phyloP scores from a whole-genome alignment of 225 moss, liverwort and hornwort species.

The Asterella californica region DNA sequence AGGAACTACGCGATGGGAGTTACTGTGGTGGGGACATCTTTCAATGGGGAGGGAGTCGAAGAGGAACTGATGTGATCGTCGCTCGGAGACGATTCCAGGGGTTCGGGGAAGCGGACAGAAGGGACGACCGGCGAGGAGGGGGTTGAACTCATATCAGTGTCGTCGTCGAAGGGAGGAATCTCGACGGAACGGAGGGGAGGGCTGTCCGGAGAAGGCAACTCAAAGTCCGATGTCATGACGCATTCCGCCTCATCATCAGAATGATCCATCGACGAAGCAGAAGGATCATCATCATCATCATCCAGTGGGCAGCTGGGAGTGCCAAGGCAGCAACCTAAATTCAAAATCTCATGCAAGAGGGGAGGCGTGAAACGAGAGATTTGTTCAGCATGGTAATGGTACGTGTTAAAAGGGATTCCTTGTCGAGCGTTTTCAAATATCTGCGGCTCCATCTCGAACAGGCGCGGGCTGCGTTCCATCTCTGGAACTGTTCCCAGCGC shows the following conservation, averaged over 20 bases:
- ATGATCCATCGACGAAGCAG: neutral
- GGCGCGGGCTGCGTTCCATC: neutral
- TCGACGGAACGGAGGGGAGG: too few relatives aligned
- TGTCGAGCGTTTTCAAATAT: neutral
- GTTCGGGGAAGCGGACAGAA: too few relatives aligned
- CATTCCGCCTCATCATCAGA: neutral
- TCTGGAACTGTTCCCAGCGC: neutral
- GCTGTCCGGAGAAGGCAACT: too few relatives aligned
- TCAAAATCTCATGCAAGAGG: neutral
- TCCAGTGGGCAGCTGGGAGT: neutral
- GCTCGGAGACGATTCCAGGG: too few relatives aligned
- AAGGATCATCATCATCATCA: neutral
- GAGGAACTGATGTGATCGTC: too few relatives aligned
- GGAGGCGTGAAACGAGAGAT: neutral
- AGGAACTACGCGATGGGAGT: too few relatives aligned
- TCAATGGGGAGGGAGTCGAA: too few relatives aligned
- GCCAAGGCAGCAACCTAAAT: neutral
- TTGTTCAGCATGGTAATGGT: constrained; percentile 1
- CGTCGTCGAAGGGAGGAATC: too few relatives aligned
- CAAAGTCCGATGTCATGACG: too few relatives aligned
- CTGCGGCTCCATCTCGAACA: neutral
- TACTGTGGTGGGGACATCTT: too few relatives aligned
- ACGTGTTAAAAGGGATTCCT: neutral
- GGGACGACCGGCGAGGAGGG: too few relatives aligned
- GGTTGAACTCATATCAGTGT: too few relatives aligned